Percentiles rank a stretch among this genome's conserved stretches.
Conservation (phyloP, 495 filamentous ascomycete species). For the Emericellopsis terricola region DNA sequence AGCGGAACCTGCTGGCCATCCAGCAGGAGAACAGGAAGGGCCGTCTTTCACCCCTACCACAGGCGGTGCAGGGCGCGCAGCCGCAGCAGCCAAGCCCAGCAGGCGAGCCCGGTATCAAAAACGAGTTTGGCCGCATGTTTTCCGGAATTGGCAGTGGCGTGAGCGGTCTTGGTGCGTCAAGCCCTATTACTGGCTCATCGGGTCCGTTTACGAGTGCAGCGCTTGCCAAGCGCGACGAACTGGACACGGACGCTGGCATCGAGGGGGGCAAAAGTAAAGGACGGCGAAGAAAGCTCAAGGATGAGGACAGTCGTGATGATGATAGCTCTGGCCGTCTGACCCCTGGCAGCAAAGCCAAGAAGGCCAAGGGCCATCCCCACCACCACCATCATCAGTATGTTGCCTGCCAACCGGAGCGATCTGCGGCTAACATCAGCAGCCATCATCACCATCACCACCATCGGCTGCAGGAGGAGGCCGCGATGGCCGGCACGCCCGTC, state of each 20-base stretch:
- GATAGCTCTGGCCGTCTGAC: constrained; percentile 36
- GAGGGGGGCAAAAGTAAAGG: constrained; percentile 16
- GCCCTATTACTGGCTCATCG: constrained; percentile 28
- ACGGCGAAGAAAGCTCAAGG: constrained; percentile 40
- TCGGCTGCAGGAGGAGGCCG: constrained; percentile 43
- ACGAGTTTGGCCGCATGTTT: constrained; percentile 81
- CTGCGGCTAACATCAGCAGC: constrained; percentile 21
- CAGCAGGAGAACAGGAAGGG: constrained; percentile 48
- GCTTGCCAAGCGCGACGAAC: constrained; percentile 26
- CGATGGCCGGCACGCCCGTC: constrained; percentile 22
- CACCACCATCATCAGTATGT: constrained; percentile 47
- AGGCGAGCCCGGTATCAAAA: constrained; percentile 73
- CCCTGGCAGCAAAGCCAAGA: constrained; percentile 36
- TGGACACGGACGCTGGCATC: constrained; percentile 17
- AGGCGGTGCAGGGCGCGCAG: constrained; percentile 85
- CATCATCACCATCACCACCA: constrained; percentile 63
- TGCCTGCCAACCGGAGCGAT: constrained; percentile 5
- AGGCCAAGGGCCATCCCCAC: constrained; percentile 41
- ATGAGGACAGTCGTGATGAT: constrained; percentile 38
- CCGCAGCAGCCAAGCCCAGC: constrained; percentile 54
- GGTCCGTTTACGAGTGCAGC: constrained; percentile 19
- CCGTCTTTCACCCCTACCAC: constrained; percentile 61
- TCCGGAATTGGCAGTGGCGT: constrained; percentile 79
- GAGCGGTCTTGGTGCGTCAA: constrained; percentile 50
- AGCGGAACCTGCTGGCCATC: constrained; percentile 34